Percentiles rank a stretch among this genome's conserved stretches.
Conservation (phyloP, 73 alveolate genomes). For the Paramecium bursaria region DNA sequence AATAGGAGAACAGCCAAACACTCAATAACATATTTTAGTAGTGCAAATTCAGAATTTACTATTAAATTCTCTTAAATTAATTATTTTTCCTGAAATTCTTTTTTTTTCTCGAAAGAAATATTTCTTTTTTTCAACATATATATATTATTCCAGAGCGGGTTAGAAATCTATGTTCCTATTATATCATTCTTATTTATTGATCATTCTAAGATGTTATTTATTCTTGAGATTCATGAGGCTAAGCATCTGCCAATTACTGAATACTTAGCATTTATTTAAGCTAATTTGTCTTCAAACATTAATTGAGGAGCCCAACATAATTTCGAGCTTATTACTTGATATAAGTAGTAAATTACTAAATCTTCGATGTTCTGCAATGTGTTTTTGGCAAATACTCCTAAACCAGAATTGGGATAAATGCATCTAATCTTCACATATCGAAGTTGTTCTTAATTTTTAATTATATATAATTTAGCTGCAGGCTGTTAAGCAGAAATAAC, state of each 20-base stretch:
- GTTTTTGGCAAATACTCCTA: conserved; percentile 19
- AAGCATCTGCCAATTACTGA: conserved; percentile 19
- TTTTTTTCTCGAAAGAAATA: too few species aligned
- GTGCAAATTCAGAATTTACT: not conserved
- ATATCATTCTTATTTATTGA: not conserved
- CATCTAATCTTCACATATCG: too few species aligned
- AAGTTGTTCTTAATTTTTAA: too few species aligned
- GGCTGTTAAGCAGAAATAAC: too few species aligned
- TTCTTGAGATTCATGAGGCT: not conserved
- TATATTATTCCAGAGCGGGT: not conserved
- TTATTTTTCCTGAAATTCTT: too few species aligned
- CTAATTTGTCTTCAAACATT: conserved; percentile 20
- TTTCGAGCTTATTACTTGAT: conserved; percentile 4
- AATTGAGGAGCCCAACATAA: conserved; percentile 3
- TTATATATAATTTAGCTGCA: too few species aligned
- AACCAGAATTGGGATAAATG: conserved; percentile 36
- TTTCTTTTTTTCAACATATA: not conserved
- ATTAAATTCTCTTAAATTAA: not conserved
- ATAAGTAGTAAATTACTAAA: not conserved
- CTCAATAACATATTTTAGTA: not conserved
- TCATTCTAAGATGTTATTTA: not conserved
- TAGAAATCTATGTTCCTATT: too few species aligned
- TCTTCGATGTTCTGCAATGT: conserved; percentile 4
- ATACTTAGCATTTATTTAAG: conserved; percentile 3
- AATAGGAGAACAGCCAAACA: not conserved